Evolutionary conservation across 495 filamentous ascomycete genomes (phyloP).

Genomic region (Daldinia concentrica): DNA sequence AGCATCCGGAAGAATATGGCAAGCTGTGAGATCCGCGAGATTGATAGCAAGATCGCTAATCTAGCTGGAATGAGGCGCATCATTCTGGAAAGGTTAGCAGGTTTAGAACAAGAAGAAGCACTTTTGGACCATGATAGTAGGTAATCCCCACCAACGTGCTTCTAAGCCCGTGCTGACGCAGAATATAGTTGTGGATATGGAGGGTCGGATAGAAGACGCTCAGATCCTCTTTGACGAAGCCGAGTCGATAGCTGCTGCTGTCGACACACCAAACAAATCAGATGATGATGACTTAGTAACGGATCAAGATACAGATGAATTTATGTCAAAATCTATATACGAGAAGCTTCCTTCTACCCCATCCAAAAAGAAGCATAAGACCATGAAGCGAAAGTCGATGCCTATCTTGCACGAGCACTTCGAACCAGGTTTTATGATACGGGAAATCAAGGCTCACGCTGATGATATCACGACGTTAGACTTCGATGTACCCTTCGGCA

Average conservation of each 20-base stretch:
- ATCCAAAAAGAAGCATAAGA: conserved; percentile 69
- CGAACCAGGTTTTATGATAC: conserved; percentile 87
- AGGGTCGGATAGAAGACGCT: conserved; percentile 85
- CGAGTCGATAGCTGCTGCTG: conserved; percentile 61
- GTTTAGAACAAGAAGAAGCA: conserved; percentile 92
- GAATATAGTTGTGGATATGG: conserved; percentile 76
- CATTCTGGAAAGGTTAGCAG: conserved; percentile 86
- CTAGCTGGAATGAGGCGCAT: conserved; percentile 93
- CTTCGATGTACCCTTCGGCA: conserved; percentile 95
- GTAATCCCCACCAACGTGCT: conserved; percentile 43
- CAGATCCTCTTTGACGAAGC: conserved; percentile 78
- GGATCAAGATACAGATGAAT: conserved; percentile 68
- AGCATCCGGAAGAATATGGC: conserved; percentile 96
- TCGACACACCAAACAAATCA: conserved; percentile 62
- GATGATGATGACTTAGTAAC: conserved; percentile 62
- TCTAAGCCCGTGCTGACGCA: conserved; percentile 40
- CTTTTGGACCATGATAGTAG: conserved; percentile 85
- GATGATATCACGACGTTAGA: conserved; percentile 92
- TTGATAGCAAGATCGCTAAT: conserved; percentile 96
- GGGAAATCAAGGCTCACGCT: conserved; percentile 85
- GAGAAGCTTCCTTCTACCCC: conserved; percentile 81
- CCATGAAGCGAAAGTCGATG: conserved; percentile 79
- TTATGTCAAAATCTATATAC: conserved; percentile 99
- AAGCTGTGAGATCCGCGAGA: conserved; percentile 92
- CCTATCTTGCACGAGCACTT: conserved; percentile 96